Conservation (phyloP, 176 grass and related monocot genomes). For the Triticum timopheevii region DNA sequence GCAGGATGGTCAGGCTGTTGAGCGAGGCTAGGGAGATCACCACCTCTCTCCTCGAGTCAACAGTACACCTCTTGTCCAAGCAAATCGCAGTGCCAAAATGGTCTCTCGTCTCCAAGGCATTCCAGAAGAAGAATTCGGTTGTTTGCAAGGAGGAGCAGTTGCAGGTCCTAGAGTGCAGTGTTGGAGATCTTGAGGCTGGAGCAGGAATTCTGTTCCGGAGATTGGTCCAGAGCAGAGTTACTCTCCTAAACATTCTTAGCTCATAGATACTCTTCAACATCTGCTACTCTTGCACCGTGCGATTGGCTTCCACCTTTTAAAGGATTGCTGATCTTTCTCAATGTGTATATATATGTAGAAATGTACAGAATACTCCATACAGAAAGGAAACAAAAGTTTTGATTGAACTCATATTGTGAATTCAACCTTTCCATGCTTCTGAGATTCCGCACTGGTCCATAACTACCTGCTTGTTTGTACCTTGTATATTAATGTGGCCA, state of each 20-base stretch:
- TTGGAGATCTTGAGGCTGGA: slow-evolving; percentile 47
- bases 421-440: neutral
- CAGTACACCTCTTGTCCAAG: slow-evolving; percentile 32
- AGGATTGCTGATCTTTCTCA: slow-evolving; percentile 16
- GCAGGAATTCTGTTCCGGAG: slow-evolving; percentile 52
- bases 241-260: slow-evolving; percentile 49
- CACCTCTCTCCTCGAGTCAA: slow-evolving; percentile 45
- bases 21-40: slow-evolving; percentile 53
- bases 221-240: slow-evolving; percentile 52
- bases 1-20: slow-evolving; percentile 25
- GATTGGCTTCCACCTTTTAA: slow-evolving; percentile 40
- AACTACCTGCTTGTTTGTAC: no score
- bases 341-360: slow-evolving; percentile 7
- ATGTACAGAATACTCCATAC: slow-evolving; percentile 20
- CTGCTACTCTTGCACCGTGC: slow-evolving; percentile 3
- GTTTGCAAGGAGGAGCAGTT: slow-evolving; percentile 33
- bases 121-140: slow-evolving; percentile 34
- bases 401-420: neutral
- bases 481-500: no score
- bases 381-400: slow-evolving; percentile 39
- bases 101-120: slow-evolving; percentile 38
- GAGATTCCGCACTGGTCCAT: no score
- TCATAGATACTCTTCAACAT: slow-evolving; percentile 25
- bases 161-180: slow-evolving; percentile 32
- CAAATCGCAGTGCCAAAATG: slow-evolving; percentile 41